Conservation (phyloP, 2,329 filamentous ascomycete genomes). For the Sporothrix humicola region DNA sequence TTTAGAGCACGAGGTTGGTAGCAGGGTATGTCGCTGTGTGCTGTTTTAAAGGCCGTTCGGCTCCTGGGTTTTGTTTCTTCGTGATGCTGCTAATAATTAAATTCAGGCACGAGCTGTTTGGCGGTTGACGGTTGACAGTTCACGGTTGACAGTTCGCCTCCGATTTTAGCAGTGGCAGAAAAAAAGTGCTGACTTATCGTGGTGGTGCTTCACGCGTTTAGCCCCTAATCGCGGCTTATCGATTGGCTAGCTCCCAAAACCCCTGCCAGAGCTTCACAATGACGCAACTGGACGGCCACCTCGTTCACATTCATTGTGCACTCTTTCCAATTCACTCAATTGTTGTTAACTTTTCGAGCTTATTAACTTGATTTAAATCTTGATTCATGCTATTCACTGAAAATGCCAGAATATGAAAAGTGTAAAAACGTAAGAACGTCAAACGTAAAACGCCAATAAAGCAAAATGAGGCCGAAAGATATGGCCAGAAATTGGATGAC, state of each 20-base stretch:
- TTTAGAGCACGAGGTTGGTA: background rate
- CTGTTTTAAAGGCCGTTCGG: no score
- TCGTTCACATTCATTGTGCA: background rate
- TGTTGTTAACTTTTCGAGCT: no score
- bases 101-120: background rate
- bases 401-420: slow-evolving; percentile 5
- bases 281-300: background rate
- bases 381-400: slow-evolving; percentile 8
- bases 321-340: no score
- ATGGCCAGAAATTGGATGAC: no score
- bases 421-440: background rate
- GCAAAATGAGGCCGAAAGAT: no score
- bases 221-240: background rate
- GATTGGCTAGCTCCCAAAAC: background rate
- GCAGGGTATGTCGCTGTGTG: no score
- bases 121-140: no score
- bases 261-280: background rate
- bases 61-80: no score
- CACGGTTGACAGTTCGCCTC: background rate
- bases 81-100: no score
- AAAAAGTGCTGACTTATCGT: slow-evolving; percentile 3
- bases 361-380: background rate
- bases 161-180: background rate
- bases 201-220: background rate
- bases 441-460: background rate